phyloP scores from a whole-genome alignment of 805 yeast genomes.

The Kodamaea hsintzibuensis region DNA sequence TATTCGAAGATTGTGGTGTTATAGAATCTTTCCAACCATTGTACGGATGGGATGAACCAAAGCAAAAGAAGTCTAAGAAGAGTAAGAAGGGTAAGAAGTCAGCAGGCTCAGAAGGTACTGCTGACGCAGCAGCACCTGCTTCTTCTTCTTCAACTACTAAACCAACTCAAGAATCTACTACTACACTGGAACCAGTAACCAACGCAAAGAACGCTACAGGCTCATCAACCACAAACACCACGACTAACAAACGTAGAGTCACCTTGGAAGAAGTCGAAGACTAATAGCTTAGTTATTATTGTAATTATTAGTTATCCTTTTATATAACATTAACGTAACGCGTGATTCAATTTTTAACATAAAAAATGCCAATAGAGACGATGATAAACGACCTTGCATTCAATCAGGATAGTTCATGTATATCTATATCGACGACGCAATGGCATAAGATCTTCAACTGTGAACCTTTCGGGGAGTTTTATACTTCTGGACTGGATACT shows the following conservation, averaged over 20 bases:
- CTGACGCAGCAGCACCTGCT: constrained; percentile 11
- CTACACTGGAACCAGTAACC: constrained; percentile 15
- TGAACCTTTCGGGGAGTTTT: constrained; percentile 48
- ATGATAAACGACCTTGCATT: constrained; percentile 38
- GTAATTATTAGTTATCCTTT: neutral
- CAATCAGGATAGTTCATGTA: constrained; percentile 44
- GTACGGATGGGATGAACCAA: constrained; percentile 75
- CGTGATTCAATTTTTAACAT: neutral
- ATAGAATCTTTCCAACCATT: constrained; percentile 87
- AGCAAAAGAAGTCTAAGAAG: constrained; percentile 28
- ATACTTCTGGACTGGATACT: constrained; percentile 20
- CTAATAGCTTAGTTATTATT: constrained; percentile 13
- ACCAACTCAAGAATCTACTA: constrained; percentile 4
- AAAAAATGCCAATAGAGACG: neutral
- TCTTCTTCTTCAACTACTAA: constrained; percentile 6
- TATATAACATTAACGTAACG: neutral
- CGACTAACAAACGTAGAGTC: constrained; percentile 33
- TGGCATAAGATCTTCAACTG: constrained; percentile 42
- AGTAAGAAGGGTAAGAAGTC: constrained; percentile 18
- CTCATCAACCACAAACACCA: constrained; percentile 13
- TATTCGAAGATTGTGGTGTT: constrained; percentile 94
- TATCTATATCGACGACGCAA: constrained; percentile 34
- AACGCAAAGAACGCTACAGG: constrained; percentile 13
- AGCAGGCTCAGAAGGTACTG: neutral
- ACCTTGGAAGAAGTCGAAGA: constrained; percentile 45